These are phyloP conservation scores for Phytophthora fragariae DNA, from an alignment of 352 stramenopile species.

Conservation along the genomic window DNA sequence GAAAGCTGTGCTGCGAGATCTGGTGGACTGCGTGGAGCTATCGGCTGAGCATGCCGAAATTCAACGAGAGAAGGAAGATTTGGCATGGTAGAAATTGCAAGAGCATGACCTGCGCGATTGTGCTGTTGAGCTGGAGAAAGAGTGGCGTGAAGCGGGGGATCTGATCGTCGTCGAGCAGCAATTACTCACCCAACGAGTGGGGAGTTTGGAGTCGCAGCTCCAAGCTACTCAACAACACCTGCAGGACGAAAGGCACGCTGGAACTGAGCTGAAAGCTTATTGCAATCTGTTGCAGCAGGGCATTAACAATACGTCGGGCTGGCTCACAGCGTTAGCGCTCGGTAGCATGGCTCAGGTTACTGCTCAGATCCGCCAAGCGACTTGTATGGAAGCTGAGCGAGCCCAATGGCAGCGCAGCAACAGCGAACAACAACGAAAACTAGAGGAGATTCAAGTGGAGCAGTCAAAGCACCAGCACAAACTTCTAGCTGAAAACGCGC, in stretches of 20 bases:
- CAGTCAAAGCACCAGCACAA: background rate
- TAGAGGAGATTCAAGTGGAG: background rate
- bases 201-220: background rate
- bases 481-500: background rate
- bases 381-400: background rate
- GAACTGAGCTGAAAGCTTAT: background rate
- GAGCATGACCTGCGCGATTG: background rate
- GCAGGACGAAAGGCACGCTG: background rate
- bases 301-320: background rate
- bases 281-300: background rate
- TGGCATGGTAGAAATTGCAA: background rate
- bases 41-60: background rate
- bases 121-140: background rate
- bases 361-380: background rate
- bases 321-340: background rate
- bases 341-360: background rate
- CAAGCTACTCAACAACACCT: background rate
- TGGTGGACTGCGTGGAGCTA: slow-evolving; percentile 23
- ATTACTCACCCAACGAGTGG: background rate
- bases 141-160: slow-evolving; percentile 1
- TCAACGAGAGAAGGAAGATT: background rate
- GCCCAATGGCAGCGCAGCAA: background rate
- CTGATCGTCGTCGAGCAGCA: background rate
- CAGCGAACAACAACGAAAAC: background rate
- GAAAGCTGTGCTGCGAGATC: background rate